Percentiles rank a stretch among this genome's conserved stretches.
These are phyloP conservation scores for Hypomyces rosellus DNA, from an alignment of 2,329 filamentous ascomycete genomes.

Conservation along the genomic window DNA sequence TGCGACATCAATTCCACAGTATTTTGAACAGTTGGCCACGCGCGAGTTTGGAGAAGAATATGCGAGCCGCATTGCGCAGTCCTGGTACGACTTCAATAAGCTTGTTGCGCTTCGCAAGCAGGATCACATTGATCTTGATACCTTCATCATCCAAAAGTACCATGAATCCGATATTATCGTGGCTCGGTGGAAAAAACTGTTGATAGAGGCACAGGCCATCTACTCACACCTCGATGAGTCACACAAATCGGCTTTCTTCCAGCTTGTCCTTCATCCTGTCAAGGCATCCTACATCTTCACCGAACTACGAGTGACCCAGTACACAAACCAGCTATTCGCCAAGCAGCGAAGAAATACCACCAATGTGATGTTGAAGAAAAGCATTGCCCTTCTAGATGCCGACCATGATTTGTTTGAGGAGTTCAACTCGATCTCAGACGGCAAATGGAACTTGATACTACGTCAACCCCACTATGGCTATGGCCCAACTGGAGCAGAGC, in stretches of 20 bases:
- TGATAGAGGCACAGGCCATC: constrained; percentile 37
- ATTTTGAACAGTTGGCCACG: constrained; percentile 40
- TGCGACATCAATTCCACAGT: constrained; percentile 31
- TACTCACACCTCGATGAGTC: constrained; percentile 36
- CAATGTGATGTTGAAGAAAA: constrained; percentile 42
- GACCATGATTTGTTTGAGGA: constrained; percentile 45
- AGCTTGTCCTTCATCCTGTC: constrained; percentile 55
- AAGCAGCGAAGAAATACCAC: constrained; percentile 50
- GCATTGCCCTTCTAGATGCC: constrained; percentile 43
- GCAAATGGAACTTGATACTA: constrained; percentile 53
- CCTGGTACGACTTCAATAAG: constrained; percentile 47
- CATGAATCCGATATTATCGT: constrained; percentile 51
- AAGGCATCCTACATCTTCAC: constrained; percentile 51
- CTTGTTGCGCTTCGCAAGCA: constrained; percentile 49
- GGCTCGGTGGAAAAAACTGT: constrained; percentile 45
- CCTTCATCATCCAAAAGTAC: constrained; percentile 54
- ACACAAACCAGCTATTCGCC: constrained; percentile 48
- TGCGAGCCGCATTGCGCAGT: constrained; percentile 39
- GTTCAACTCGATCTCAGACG: constrained; percentile 44
- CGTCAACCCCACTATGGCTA: constrained; percentile 45
- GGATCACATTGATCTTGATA: constrained; percentile 51
- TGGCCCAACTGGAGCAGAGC: constrained; percentile 18
- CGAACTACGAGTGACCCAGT: constrained; percentile 39
- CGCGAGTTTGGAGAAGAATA: constrained; percentile 45
- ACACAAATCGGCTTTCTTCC: constrained; percentile 49